These are phyloP conservation scores for Starmerella potacharoeniae DNA, from an alignment of 805 yeast species.

Conservation along the genomic window DNA sequence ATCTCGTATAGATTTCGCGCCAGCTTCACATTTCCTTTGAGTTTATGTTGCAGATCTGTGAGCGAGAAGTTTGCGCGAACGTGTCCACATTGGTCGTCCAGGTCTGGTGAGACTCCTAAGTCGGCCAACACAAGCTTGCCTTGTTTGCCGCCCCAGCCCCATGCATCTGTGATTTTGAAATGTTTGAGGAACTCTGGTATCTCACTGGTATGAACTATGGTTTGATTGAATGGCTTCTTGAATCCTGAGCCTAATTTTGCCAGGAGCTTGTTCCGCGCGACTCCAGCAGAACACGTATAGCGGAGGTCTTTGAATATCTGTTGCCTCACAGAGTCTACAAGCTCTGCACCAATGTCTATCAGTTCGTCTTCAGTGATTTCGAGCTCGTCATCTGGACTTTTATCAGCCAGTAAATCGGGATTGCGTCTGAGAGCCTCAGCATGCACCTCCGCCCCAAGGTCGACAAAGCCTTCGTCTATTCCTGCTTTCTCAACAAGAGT, in stretches of 20 bases:
- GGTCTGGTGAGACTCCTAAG: conserved; percentile 38
- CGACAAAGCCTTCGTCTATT: conserved; percentile 86
- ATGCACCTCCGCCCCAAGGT: conserved; percentile 59
- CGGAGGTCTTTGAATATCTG: conserved; percentile 45
- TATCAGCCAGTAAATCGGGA: conserved; percentile 31
- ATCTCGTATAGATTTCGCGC: conserved; percentile 48
- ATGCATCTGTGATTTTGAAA: conserved; percentile 60
- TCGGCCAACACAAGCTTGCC: conserved; percentile 50
- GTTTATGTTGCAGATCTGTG: conserved; percentile 22
- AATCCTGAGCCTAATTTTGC: conserved; percentile 83
- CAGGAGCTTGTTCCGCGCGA: conserved; percentile 61
- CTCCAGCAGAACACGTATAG: conserved; percentile 84
- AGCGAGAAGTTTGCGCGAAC: conserved; percentile 11
- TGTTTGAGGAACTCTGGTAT: conserved; percentile 44
- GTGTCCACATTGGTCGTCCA: conserved; percentile 35
- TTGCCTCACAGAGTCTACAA: conserved; percentile 44
- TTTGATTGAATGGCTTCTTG: conserved; percentile 78
- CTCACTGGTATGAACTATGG: conserved; percentile 46
- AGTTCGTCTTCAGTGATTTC: conserved; percentile 76
- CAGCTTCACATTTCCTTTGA: conserved; percentile 33
- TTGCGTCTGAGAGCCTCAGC: conserved; percentile 33
- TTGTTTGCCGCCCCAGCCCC: conserved; percentile 84
- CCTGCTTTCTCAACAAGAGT: conserved; percentile 82
- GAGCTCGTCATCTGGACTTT: conserved; percentile 33
- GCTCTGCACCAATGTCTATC: conserved; percentile 51